Conservation (phyloP, 2,329 filamentous ascomycete genomes). For the Endocalyx cinctus region DNA sequence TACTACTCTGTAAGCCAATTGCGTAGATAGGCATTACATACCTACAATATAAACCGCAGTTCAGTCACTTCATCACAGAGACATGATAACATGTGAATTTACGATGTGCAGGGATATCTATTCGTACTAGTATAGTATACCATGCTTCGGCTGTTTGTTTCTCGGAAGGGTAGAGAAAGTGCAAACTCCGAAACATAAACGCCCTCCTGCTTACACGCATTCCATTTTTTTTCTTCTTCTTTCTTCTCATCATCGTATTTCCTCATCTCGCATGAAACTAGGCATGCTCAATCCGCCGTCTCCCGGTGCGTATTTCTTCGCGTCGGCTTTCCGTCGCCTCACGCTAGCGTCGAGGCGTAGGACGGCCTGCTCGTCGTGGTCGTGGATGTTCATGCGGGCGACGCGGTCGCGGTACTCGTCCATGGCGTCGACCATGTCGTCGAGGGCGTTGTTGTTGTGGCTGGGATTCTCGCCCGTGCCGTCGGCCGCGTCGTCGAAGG, state of each 20-base stretch:
- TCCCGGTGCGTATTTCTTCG: conserved; percentile 23
- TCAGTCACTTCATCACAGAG: too few species aligned
- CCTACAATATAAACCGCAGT: too few species aligned
- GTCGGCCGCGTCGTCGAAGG: conserved; percentile 43
- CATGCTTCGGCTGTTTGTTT: too few species aligned
- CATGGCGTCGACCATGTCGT: conserved; percentile 28
- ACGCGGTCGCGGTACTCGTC: conserved; percentile 25
- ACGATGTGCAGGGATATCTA: too few species aligned
- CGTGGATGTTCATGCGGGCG: conserved; percentile 22
- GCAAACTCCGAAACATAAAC: too few species aligned
- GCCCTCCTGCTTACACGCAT: too few species aligned
- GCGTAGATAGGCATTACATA: too few species aligned
- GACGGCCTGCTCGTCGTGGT: conserved; percentile 27
- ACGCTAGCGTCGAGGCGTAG: conserved; percentile 27
- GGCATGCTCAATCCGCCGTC: conserved; percentile 32
- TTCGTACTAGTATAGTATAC: too few species aligned
- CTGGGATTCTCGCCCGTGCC: conserved; percentile 32
- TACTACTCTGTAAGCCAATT: too few species aligned
- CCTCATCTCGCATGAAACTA: conserved; percentile 37
- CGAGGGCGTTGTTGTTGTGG: conserved; percentile 31
- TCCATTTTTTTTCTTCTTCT: too few species aligned
- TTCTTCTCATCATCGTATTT: conserved; percentile 39
- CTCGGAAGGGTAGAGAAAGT: too few species aligned
- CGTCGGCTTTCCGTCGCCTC: conserved; percentile 22
- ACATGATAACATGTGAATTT: too few species aligned